phyloP scores from a whole-genome alignment of 352 stramenopile genomes.

The Phytophthora cryptogea region DNA sequence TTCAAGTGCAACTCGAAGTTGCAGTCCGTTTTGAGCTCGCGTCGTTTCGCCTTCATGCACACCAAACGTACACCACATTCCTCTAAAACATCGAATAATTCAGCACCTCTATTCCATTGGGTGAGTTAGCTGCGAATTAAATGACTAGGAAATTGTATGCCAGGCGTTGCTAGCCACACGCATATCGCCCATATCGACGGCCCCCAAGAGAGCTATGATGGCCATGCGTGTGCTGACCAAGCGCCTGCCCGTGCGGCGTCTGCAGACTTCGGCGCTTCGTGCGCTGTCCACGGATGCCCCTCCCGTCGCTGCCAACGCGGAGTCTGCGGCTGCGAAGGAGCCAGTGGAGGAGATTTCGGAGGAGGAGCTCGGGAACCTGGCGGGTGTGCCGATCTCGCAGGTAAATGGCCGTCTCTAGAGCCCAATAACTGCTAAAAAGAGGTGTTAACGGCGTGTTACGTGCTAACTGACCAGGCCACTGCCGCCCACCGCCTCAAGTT shows the following conservation, averaged over 20 bases:
- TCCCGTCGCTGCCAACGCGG: conserved; percentile 1
- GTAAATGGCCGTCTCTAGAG: conserved; percentile 12
- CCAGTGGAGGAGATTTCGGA: conserved; percentile 18
- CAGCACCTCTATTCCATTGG: conserved; percentile 9
- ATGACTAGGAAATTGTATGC: conserved; percentile 13
- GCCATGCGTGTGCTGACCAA: conserved; percentile 60
- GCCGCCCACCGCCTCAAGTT: conserved; percentile 75
- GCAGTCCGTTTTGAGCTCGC: conserved; percentile 16
- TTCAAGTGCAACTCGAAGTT: conserved; percentile 7
- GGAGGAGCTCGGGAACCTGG: conserved; percentile 54
- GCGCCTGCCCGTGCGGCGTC: conserved; percentile 22
- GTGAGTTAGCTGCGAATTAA: conserved; percentile 13
- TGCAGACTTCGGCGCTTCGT: conserved; percentile 36
- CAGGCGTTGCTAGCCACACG: conserved; percentile 30
- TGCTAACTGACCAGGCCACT: conserved; percentile 42
- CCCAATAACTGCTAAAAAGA: background rate
- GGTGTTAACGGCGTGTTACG: conserved; percentile 1
- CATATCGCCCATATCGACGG: conserved; percentile 31
- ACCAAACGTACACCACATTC: conserved; percentile 1
- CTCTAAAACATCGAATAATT: conserved; percentile 20
- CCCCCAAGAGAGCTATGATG: conserved; percentile 44
- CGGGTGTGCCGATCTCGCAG: conserved; percentile 62
- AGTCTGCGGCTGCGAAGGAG: conserved; percentile 6
- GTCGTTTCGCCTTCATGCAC: conserved; percentile 12
- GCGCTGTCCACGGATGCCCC: conserved; percentile 46